phyloP scores from a whole-genome alignment of 306 rosid species.

The Pterocarpus macrocarpus region DNA sequence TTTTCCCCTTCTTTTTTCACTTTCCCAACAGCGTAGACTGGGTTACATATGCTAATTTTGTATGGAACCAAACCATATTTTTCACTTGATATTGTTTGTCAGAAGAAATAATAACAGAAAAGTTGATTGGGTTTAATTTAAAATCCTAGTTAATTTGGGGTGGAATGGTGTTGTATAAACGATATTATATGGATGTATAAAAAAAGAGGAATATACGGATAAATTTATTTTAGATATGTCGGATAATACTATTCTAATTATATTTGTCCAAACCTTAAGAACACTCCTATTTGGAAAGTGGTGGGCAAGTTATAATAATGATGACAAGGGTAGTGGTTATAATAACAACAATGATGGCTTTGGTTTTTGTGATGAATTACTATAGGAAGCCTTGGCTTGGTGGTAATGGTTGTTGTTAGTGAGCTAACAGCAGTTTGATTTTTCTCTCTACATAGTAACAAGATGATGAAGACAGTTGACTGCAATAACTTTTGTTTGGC shows the following conservation, averaged over 20 bases:
- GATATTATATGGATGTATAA: too few relatives aligned
- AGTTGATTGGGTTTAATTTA: too few relatives aligned
- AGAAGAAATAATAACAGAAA: too few relatives aligned
- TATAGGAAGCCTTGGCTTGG: not conserved
- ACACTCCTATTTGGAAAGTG: slow-evolving; percentile 27
- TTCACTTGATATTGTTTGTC: too few relatives aligned
- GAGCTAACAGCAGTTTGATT: not conserved
- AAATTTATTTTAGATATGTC: not conserved
- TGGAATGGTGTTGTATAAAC: too few relatives aligned
- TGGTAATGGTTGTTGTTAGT: slow-evolving; percentile 34
- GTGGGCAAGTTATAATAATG: not conserved
- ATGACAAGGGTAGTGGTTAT: not conserved
- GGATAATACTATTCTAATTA: not conserved
- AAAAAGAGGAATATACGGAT: not conserved
- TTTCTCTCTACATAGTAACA: not conserved
- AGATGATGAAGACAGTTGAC: not conserved
- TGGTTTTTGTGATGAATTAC: not conserved
- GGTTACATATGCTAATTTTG: not conserved
- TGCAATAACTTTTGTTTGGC: not conserved
- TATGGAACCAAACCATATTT: too few relatives aligned
- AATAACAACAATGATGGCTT: not conserved
- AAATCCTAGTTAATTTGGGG: too few relatives aligned
- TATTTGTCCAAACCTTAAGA: slow-evolving; percentile 32
- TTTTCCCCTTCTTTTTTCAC: not conserved
- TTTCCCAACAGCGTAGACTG: not conserved